Evolutionary conservation across 2,329 filamentous ascomycete species (phyloP).

Genomic region (Fusarium odoratissimum): DNA sequence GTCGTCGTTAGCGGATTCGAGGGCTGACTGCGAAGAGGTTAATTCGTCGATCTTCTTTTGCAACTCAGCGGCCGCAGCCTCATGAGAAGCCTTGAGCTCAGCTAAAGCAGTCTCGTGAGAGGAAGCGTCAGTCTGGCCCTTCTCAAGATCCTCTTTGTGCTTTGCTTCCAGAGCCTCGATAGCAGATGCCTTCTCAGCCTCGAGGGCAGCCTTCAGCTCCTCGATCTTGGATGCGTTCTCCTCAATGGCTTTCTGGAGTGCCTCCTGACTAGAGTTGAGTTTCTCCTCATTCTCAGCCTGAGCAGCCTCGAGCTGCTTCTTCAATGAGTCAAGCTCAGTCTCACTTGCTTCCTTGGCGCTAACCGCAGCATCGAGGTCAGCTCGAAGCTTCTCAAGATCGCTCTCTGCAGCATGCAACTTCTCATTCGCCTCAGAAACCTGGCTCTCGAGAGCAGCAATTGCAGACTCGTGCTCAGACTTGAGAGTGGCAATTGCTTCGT

Average conservation of each 20-base stretch:
- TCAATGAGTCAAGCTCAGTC: constrained; percentile 60
- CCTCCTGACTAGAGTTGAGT: constrained; percentile 48
- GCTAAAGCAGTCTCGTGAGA: constrained; percentile 62
- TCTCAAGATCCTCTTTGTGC: constrained; percentile 62
- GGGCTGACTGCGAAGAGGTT: constrained; percentile 57
- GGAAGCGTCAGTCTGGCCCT: constrained; percentile 57
- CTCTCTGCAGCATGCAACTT: constrained; percentile 64
- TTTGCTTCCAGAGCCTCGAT: constrained; percentile 64
- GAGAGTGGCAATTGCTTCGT: constrained; percentile 58
- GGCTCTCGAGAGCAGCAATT: constrained; percentile 59
- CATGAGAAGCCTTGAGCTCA: constrained; percentile 63
- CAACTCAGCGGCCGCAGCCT: constrained; percentile 59
- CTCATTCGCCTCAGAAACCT: constrained; percentile 61
- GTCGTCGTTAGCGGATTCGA: constrained; percentile 59
- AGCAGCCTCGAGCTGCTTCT: constrained; percentile 61
- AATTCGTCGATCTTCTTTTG: constrained; percentile 68
- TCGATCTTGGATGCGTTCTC: constrained; percentile 64
- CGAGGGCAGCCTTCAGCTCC: constrained; percentile 61
- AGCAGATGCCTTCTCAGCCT: constrained; percentile 61
- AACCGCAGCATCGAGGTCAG: constrained; percentile 61
- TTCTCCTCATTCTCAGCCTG: constrained; percentile 51
- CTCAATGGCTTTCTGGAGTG: constrained; percentile 54
- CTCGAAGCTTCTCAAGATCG: constrained; percentile 62
- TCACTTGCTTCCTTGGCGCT: constrained; percentile 62
- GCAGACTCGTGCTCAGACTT: constrained; percentile 63